Percentiles rank a stretch among this genome's conserved stretches.
Conservation (phyloP, 176 grass and related monocot species). For the Avena insularis region DNA sequence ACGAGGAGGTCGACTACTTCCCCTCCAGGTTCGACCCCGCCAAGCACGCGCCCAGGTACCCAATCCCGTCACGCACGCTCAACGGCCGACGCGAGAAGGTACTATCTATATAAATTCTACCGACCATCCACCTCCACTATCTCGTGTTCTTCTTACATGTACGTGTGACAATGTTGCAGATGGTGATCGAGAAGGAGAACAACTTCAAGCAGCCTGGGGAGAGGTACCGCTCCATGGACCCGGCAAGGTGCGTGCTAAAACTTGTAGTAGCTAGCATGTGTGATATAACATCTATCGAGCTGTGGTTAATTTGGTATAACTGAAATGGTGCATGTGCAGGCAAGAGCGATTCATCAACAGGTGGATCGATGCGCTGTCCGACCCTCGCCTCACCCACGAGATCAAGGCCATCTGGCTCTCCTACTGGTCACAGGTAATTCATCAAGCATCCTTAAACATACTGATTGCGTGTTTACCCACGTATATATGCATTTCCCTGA, state of each 20-base stretch:
- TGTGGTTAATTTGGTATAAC: not conserved
- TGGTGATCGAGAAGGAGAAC: slow-evolving; percentile 85
- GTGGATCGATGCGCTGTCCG: slow-evolving; percentile 86
- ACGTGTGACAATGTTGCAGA: slow-evolving; percentile 31
- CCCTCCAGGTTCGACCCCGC: slow-evolving; percentile 85
- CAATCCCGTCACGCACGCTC: slow-evolving; percentile 60
- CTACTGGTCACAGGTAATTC: slow-evolving; percentile 87
- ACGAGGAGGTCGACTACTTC: slow-evolving; percentile 99
- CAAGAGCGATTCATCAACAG: slow-evolving; percentile 91
- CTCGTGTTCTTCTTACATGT: not conserved
- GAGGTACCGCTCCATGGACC: slow-evolving; percentile 77
- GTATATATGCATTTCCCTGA: not conserved
- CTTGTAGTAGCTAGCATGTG: not conserved
- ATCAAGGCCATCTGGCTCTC: slow-evolving; percentile 91
- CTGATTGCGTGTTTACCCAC: not conserved
- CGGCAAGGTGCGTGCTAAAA: slow-evolving; percentile 59
- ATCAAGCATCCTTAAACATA: not conserved
- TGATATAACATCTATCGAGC: not conserved
- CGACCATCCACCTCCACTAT: not conserved
- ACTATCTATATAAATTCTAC: not conserved
- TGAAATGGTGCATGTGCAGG: slow-evolving; percentile 39
- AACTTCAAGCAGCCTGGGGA: slow-evolving; percentile 99
- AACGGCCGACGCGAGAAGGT: slow-evolving; percentile 87
- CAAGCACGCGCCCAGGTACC: slow-evolving; percentile 83
- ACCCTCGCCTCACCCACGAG: slow-evolving; percentile 93